phyloP scores from a whole-genome alignment of 179 eudicot genomes.

The Patellifolia procumbens region DNA sequence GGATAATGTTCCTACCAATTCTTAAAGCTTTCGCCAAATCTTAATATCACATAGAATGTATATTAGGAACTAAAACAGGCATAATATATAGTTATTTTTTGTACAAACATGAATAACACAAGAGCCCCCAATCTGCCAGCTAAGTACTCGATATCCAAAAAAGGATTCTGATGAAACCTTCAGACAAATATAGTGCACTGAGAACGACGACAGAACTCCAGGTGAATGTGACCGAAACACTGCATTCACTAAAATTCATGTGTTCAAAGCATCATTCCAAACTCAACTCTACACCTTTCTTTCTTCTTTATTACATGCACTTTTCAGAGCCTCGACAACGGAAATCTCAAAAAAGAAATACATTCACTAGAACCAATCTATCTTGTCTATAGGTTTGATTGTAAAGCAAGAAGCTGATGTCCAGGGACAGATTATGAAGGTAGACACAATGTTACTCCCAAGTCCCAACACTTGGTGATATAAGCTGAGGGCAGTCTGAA shows the following conservation, averaged over 20 bases:
- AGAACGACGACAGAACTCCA: neutral
- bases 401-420: neutral
- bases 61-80: neutral
- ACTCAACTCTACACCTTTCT: neutral
- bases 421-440: neutral
- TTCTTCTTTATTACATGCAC: too few relatives aligned
- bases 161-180: neutral
- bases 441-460: neutral
- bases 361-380: neutral
- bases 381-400: neutral
- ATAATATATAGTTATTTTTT: neutral
- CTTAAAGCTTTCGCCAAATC: neutral
- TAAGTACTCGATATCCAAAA: neutral
- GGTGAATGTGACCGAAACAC: neutral
- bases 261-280: neutral
- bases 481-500: neutral
- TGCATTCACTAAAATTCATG: neutral
- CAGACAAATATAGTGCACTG: neutral
- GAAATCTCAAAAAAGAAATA: neutral
- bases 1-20: neutral
- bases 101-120: neutral
- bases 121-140: neutral
- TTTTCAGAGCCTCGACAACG: neutral
- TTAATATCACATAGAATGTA: neutral
- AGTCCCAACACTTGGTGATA: neutral